These are phyloP conservation scores for Waltiozyma sp. DNA, from an alignment of 1,139 yeast species.

Conservation along the genomic window DNA sequence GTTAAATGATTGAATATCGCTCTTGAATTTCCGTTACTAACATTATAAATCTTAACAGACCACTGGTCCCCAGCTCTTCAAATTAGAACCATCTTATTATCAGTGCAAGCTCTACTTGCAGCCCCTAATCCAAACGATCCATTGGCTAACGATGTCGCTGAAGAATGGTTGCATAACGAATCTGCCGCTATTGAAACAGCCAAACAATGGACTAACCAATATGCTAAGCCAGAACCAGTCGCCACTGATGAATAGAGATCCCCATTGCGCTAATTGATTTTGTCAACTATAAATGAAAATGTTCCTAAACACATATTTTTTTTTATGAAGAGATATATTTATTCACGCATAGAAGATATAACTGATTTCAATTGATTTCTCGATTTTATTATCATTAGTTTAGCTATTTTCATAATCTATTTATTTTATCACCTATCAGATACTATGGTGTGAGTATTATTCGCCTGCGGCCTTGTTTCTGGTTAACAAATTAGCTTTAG, in stretches of 20 bases:
- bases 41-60: slow-evolving; percentile 10
- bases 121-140: slow-evolving; percentile 99
- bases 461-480: too few relatives aligned
- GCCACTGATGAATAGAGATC: neutral
- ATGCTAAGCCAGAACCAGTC: slow-evolving; percentile 29
- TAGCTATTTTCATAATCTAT: too few relatives aligned
- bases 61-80: slow-evolving; percentile 98
- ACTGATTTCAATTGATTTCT: too few relatives aligned
- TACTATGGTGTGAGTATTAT: too few relatives aligned
- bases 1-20: slow-evolving; percentile 9
- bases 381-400: too few relatives aligned
- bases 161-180: slow-evolving; percentile 88
- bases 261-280: too few relatives aligned
- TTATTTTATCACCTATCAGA: too few relatives aligned
- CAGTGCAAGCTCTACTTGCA: slow-evolving; percentile 87
- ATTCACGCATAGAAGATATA: too few relatives aligned
- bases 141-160: slow-evolving; percentile 93
- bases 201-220: slow-evolving; percentile 71
- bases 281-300: too few relatives aligned
- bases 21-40: neutral
- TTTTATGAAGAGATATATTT: too few relatives aligned
- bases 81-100: slow-evolving; percentile 83
- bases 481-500: too few relatives aligned
- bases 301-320: too few relatives aligned
- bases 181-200: slow-evolving; percentile 73